Evolutionary conservation across 108 stramenopile genomes (phyloP).

Genomic region (Cyclotella kingstonii): DNA sequence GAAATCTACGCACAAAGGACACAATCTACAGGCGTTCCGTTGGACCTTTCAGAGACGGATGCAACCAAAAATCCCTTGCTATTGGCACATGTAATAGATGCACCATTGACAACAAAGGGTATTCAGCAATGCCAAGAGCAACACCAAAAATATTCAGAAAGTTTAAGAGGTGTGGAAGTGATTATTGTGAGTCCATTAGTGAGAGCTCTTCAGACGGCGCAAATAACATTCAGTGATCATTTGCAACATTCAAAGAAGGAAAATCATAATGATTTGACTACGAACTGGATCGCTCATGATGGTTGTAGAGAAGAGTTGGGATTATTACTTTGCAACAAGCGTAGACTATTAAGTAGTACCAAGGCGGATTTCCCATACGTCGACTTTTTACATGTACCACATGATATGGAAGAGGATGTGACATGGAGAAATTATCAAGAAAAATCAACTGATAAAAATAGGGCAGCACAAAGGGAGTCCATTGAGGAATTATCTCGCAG

Average conservation of each 20-base stretch:
- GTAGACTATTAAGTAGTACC: constrained; percentile 55
- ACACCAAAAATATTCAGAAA: constrained; percentile 9
- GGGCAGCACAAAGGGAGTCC: constrained; percentile 20
- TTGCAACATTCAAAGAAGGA: constrained; percentile 2
- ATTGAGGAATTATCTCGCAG: constrained; percentile 35
- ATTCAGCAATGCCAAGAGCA: constrained; percentile 55
- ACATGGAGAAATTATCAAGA: constrained; percentile 27
- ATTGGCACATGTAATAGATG: constrained; percentile 64
- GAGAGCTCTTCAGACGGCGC: constrained; percentile 69
- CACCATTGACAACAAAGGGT: constrained; percentile 78
- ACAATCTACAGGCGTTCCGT: constrained; percentile 14
- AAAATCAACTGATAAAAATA: constrained; percentile 8
- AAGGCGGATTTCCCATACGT: constrained; percentile 57
- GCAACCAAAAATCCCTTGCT: constrained; percentile 61
- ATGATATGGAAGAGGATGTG: constrained; percentile 50
- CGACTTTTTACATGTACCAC: constrained; percentile 52
- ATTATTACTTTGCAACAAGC: constrained; percentile 71
- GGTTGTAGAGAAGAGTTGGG: constrained; percentile 73
- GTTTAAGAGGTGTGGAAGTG: constrained; percentile 46
- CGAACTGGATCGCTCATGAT: constrained; percentile 72
- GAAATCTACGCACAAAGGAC: constrained; percentile 52
- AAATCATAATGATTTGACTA: neutral
- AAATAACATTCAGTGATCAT: constrained; percentile 64
- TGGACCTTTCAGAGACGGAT: constrained; percentile 33
- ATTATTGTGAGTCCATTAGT: constrained; percentile 68